Base-by-base conservation (phyloP, 352 stramenopile species). In the Phytophthora fragariaefolia region DNA sequence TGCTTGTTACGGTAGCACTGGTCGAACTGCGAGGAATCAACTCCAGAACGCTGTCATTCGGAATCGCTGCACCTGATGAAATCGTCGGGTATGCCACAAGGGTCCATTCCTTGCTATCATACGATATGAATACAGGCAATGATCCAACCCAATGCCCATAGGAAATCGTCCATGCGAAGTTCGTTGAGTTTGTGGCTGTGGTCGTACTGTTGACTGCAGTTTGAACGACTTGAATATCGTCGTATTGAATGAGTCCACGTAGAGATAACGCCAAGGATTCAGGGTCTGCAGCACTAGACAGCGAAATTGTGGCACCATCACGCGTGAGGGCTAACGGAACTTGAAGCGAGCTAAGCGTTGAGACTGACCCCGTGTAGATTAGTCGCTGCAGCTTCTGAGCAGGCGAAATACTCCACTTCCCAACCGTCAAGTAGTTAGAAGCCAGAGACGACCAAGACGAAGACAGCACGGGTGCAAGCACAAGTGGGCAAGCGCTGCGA, bases 361-460 rank as follows among this genome's bases (percentile, higher is more conserved):
- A 26, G 6, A 28, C 26, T 8, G 49, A 43, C 13, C 61, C 53
- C 6, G 45, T 63, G 17, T 75, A 73, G 9, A 61, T 62, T 40
- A 80, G 55, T 43, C 74, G 74, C 23, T 86, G 59, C 7, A 90
- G 71, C 46, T 76, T 79, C 52, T 79, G 74, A 1, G 15, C 24
- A 3, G 77, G 77, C 1, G 36, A 40, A n/a, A 86, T 32, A 5
- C 55, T 63, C 80, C 79, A 87, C 20, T 73, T 74, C 0, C 69
- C 77, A n/a, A 78, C 71, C 2, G 75, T 55, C 23, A 54, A 51
- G 23, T 73, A 73, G n/a, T 40, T 73, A 0, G 64, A 58, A 0
- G 77, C 55, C 13, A 73, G 26, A 1, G 59, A 62, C 24, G 66
- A 69, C 36, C 50, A 73, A 1, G 59, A 58, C 6, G 51, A 67